Percentiles rank a stretch among this genome's conserved stretches.
Conservation (phyloP, 306 rosid species). For the Malus orientalis region DNA sequence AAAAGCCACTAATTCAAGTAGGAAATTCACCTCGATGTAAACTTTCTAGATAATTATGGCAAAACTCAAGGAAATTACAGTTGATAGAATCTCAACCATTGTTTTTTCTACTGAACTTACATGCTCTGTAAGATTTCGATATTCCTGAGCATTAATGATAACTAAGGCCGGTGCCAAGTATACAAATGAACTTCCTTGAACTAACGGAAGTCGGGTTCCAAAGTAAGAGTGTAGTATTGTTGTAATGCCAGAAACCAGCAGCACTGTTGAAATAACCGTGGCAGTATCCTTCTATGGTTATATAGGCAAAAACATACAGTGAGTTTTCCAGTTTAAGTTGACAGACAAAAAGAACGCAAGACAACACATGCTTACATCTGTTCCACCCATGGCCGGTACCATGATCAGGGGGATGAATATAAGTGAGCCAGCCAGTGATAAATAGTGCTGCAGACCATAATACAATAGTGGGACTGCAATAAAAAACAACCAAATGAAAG, state of each 20-base stretch:
- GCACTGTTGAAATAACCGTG: slow-evolving; percentile 76
- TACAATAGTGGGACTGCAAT: slow-evolving; percentile 63
- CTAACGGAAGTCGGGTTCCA: slow-evolving; percentile 88
- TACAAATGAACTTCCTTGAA: slow-evolving; percentile 96
- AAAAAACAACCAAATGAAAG: slow-evolving; percentile 15
- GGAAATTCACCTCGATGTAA: background rate
- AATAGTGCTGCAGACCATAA: slow-evolving; percentile 84
- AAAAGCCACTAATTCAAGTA: slow-evolving; percentile 4
- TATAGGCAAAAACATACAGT: slow-evolving; percentile 7
- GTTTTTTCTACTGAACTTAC: slow-evolving; percentile 35
- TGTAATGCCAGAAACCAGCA: slow-evolving; percentile 80
- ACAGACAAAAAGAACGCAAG: slow-evolving; percentile 11
- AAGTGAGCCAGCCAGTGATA: slow-evolving; percentile 88
- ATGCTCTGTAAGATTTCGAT: slow-evolving; percentile 72
- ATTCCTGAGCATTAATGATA: slow-evolving; percentile 72
- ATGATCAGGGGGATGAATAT: slow-evolving; percentile 67
- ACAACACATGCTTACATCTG: slow-evolving; percentile 51
- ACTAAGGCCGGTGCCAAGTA: slow-evolving; percentile 85
- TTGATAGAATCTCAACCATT: slow-evolving; percentile 1
- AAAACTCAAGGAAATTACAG: slow-evolving; percentile 11
- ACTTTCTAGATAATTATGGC: background rate
- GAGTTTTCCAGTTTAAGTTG: slow-evolving; percentile 1
- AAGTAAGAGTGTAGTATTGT: slow-evolving; percentile 76
- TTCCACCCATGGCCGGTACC: slow-evolving; percentile 81
- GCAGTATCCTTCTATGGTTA: slow-evolving; percentile 74